Evolutionary conservation across 345 rosid species (phyloP).

Genomic region (Eucalyptus sideroxylon): DNA sequence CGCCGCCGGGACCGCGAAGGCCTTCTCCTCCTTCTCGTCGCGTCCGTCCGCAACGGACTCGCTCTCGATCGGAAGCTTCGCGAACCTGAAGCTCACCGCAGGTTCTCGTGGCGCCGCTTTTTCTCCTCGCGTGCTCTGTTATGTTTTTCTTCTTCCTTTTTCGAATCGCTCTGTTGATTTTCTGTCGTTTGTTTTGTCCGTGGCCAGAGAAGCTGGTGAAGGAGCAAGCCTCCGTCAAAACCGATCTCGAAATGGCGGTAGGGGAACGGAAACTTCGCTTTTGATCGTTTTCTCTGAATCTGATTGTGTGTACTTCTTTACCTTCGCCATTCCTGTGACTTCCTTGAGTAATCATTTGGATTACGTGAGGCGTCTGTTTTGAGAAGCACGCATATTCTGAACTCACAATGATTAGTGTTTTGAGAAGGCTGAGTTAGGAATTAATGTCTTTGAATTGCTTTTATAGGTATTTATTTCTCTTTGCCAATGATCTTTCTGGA

Average conservation of each 20-base stretch:
- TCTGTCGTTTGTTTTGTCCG: conserved; percentile 3
- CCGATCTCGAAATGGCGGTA: conserved; percentile 90
- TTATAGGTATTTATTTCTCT: background rate
- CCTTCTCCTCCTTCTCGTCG: conserved; percentile 39
- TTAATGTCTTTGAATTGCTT: background rate
- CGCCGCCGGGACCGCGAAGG: conserved; percentile 29
- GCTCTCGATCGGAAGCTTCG: conserved; percentile 49
- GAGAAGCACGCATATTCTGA: background rate
- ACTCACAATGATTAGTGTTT: background rate
- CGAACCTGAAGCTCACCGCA: conserved; percentile 77
- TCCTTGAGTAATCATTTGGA: background rate
- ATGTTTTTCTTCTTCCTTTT: background rate
- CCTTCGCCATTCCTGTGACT: background rate
- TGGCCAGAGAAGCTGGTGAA: conserved; percentile 73
- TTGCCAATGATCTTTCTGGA: background rate
- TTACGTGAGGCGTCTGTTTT: background rate
- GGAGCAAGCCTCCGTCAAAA: conserved; percentile 80
- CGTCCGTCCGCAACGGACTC: conserved; percentile 39
- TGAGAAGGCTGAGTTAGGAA: background rate
- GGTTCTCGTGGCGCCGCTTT: conserved; percentile 15
- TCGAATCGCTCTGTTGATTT: background rate
- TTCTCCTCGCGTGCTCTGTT: background rate
- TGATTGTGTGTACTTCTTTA: background rate
- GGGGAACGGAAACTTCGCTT: background rate
- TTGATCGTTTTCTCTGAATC: background rate